Percentiles rank a stretch among this genome's conserved stretches.
Conservation (phyloP, 148 eudicot species). For the Vaccinium corymbosum region DNA sequence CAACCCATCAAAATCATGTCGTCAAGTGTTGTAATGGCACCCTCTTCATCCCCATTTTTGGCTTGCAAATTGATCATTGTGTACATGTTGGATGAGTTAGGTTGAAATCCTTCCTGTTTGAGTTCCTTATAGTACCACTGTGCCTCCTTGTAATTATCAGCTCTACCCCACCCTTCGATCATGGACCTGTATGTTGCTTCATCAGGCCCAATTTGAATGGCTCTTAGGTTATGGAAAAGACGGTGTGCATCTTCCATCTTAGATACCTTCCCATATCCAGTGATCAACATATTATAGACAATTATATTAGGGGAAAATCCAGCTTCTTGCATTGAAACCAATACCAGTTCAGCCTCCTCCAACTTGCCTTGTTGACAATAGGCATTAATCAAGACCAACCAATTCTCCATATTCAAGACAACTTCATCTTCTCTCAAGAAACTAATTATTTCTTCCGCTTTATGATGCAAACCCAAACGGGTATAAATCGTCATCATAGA, state of each 20-base stretch:
- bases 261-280: constrained; percentile 79
- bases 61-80: constrained; percentile 83
- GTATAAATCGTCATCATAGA: constrained; percentile 90
- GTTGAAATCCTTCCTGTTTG: constrained; percentile 53
- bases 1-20: constrained; percentile 78
- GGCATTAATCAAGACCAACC: constrained; percentile 83
- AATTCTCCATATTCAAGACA: constrained; percentile 61
- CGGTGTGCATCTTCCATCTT: constrained; percentile 62
- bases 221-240: constrained; percentile 39
- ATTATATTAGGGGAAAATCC: constrained; percentile 67
- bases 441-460: constrained; percentile 66
- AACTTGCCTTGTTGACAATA: constrained; percentile 90
- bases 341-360: constrained; percentile 52
- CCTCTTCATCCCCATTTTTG: constrained; percentile 48
- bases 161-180: constrained; percentile 96
- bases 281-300: constrained; percentile 74
- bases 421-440: constrained; percentile 58
- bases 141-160: constrained; percentile 50
- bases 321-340: constrained; percentile 53
- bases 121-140: constrained; percentile 57
- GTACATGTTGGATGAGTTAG: constrained; percentile 76
- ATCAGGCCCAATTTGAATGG: constrained; percentile 63
- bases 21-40: constrained; percentile 46
- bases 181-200: constrained; percentile 90
- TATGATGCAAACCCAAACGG: constrained; percentile 60